Conservation (phyloP, 169 alveolate species). For the Theileria equi region DNA sequence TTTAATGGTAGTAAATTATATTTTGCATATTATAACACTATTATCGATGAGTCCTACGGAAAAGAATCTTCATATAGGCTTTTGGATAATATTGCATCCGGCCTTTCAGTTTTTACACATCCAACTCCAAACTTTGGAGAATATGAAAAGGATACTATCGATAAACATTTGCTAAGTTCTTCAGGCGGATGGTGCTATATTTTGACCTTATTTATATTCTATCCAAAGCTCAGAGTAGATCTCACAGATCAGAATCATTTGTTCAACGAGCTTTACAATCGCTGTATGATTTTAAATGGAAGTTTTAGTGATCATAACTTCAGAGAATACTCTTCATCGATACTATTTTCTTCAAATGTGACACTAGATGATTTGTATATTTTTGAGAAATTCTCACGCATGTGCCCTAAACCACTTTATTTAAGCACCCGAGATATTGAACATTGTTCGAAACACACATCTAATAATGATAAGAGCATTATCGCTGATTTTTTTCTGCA, state of each 20-base stretch:
- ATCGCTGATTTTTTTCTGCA: neutral
- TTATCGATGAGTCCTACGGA: neutral
- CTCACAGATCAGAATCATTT: neutral
- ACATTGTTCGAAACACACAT: neutral
- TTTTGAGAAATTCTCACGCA: constrained; percentile 54
- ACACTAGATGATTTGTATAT: constrained; percentile 37
- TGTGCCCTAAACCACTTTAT: constrained; percentile 51
- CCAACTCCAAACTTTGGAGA: constrained; percentile 7
- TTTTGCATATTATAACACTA: constrained; percentile 8
- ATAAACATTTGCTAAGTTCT: constrained; percentile 9
- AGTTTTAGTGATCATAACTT: constrained; percentile 5
- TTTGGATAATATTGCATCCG: constrained; percentile 12
- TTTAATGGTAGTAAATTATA: constrained; percentile 1
- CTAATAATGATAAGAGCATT: neutral
- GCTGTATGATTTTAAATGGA: constrained; percentile 34
- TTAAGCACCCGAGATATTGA: neutral
- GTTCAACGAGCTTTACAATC: constrained; percentile 13
- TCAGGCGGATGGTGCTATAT: constrained; percentile 24
- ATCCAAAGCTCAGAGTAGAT: constrained; percentile 10
- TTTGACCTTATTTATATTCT: constrained; percentile 12
- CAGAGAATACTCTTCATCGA: neutral
- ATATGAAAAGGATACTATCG: neutral
- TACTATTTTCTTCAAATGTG: neutral
- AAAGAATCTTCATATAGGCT: constrained; percentile 7
- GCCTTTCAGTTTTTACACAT: constrained; percentile 15